Conservation (phyloP, 2,329 filamentous ascomycete genomes). For the Penicillium aurantiogriseum region DNA sequence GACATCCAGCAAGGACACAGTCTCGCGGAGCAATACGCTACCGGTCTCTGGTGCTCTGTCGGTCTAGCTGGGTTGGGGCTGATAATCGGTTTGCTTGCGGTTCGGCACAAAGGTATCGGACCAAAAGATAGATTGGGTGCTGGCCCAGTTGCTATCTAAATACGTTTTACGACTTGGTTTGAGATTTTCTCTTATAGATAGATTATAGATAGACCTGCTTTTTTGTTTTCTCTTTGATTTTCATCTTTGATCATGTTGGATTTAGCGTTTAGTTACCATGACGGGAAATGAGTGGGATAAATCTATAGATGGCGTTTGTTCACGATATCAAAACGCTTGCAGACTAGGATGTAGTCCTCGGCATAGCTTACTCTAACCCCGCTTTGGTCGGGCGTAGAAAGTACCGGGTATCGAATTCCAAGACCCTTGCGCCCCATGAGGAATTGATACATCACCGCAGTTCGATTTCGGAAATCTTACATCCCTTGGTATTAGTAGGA, state of each 20-base stretch:
- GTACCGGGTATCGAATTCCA: neutral
- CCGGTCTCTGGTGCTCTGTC: constrained; percentile 45
- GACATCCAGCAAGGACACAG: constrained; percentile 38
- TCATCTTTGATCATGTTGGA: neutral
- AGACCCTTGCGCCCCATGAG: neutral
- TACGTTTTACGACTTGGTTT: neutral
- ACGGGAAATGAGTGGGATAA: neutral
- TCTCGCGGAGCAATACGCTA: constrained; percentile 38
- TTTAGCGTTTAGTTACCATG: neutral
- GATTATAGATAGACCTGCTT: neutral
- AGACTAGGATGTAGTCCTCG: neutral
- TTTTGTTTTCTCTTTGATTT: neutral
- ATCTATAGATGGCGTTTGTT: neutral
- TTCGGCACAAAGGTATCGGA: constrained; percentile 21
- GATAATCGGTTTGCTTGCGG: constrained; percentile 16
- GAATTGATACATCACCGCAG: neutral
- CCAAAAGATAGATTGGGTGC: constrained; percentile 20
- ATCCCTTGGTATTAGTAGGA: neutral
- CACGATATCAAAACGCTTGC: neutral
- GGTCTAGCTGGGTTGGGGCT: constrained; percentile 42
- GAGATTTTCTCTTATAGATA: neutral
- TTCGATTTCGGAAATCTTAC: neutral
- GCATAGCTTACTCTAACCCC: neutral
- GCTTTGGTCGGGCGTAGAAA: neutral
- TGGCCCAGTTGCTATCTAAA: constrained; percentile 18